Evolutionary conservation across 805 yeast genomes (phyloP).

Genomic region (Kazachstania kunashirensis): DNA sequence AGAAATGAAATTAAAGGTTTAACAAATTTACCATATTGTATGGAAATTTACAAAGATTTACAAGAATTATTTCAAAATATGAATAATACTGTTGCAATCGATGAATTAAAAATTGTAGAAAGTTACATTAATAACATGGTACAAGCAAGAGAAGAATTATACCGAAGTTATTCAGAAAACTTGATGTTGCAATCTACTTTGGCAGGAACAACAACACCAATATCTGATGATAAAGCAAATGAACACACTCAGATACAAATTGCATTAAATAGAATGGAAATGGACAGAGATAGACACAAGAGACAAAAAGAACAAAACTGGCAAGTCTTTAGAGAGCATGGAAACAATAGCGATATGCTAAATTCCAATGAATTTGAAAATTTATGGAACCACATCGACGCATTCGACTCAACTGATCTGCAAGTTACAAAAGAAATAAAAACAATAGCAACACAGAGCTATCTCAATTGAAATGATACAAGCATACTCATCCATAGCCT

Average conservation of each 20-base stretch:
- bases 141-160: constrained; percentile 8
- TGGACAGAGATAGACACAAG: constrained; percentile 85
- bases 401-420: constrained; percentile 38
- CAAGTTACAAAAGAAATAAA: constrained; percentile 46
- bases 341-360: constrained; percentile 16
- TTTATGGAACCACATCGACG: constrained; percentile 31
- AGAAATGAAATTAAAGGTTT: constrained; percentile 1
- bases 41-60: background rate
- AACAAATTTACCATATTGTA: constrained; percentile 3
- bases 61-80: background rate
- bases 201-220: background rate
- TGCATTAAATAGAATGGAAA: constrained; percentile 73
- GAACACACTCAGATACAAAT: background rate
- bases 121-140: constrained; percentile 13
- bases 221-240: background rate
- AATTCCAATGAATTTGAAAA: constrained; percentile 43
- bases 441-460: constrained; percentile 44
- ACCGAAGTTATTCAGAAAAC: background rate
- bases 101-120: constrained; percentile 12
- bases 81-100: background rate
- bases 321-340: constrained; percentile 33
- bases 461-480: constrained; percentile 11
- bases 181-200: background rate
- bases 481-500: background rate
- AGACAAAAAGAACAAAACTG: constrained; percentile 72